Evolutionary conservation across 2,329 filamentous ascomycete genomes (phyloP).

Genomic region (Septoria linicola): DNA sequence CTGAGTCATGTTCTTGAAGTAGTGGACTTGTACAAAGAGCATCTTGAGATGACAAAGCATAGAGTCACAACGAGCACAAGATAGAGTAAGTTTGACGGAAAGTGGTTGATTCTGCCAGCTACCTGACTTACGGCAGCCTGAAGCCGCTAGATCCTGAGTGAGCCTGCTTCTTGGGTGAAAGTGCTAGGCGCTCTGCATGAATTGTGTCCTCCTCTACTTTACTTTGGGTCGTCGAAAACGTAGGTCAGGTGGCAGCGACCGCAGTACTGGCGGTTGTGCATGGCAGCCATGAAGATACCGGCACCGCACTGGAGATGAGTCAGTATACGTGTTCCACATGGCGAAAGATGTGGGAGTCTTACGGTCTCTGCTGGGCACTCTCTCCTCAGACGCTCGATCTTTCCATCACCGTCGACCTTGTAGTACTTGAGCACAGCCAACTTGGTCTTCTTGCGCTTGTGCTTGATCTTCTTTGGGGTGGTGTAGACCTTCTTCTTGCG

Average conservation of each 20-base stretch:
- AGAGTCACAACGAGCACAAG: too few relatives aligned
- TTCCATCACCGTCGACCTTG: constrained; percentile 99
- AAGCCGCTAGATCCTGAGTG: background rate
- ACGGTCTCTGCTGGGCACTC: constrained; percentile 93
- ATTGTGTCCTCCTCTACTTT: constrained; percentile 19
- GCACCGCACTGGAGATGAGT: constrained; percentile 76
- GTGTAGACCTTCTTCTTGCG: constrained; percentile 99
- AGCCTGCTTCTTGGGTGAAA: background rate
- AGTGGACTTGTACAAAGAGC: too few relatives aligned
- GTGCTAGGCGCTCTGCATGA: constrained; percentile 7
- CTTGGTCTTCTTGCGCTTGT: constrained; percentile 99
- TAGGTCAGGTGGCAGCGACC: constrained; percentile 70
- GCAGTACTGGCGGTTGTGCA: constrained; percentile 99
- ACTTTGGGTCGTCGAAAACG: constrained; percentile 61
- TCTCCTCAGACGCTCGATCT: constrained; percentile 98
- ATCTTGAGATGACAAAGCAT: too few relatives aligned
- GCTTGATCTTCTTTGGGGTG: constrained; percentile 99
- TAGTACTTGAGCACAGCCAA: constrained; percentile 99
- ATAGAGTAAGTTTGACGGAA: constrained; percentile 3
- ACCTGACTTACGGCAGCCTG: constrained; percentile 4
- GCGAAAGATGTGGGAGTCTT: constrained; percentile 41
- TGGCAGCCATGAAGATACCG: constrained; percentile 99
- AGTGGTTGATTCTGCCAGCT: constrained; percentile 9
- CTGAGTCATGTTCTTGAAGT: too few relatives aligned
- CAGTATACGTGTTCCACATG: background rate